Percentiles rank a stretch among this genome's conserved stretches.
These are phyloP conservation scores for Phaseolus coccineus DNA, from an alignment of 331 rosid genomes.

Conservation along the genomic window DNA sequence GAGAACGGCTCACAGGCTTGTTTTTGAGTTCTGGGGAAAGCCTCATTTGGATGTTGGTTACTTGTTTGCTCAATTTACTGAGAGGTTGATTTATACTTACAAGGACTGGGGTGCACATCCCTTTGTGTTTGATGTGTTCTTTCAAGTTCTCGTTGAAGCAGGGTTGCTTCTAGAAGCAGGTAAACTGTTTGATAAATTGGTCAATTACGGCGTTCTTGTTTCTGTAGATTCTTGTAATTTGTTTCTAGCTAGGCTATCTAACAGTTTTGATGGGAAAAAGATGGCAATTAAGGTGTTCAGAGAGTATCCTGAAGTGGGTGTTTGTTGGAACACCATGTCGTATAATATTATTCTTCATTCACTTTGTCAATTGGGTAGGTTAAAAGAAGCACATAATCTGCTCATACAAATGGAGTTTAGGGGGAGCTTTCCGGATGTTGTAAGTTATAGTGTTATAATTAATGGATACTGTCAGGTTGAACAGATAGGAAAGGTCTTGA, in stretches of 20 bases:
- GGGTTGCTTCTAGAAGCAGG: constrained; percentile 70
- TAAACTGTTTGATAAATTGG: constrained; percentile 63
- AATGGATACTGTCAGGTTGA: constrained; percentile 70
- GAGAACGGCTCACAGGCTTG: constrained; percentile 59
- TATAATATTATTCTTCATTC: constrained; percentile 74
- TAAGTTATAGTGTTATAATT: constrained; percentile 80
- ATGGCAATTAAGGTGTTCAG: constrained; percentile 60
- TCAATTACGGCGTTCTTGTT: constrained; percentile 68
- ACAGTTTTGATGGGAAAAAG: constrained; percentile 55
- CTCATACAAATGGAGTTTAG: constrained; percentile 76
- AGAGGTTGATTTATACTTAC: constrained; percentile 80
- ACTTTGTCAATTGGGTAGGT: constrained; percentile 69
- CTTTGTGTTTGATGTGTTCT: constrained; percentile 73
- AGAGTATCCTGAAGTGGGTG: constrained; percentile 66
- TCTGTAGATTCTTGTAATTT: constrained; percentile 85
- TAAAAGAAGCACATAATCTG: constrained; percentile 79
- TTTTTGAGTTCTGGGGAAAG: constrained; percentile 74
- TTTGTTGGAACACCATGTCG: constrained; percentile 75
- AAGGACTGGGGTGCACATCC: constrained; percentile 91
- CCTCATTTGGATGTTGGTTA: constrained; percentile 54
- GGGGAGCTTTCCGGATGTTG: constrained; percentile 75
- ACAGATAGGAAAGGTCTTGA: constrained; percentile 66
- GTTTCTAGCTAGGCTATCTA: constrained; percentile 63
- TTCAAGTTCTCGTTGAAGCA: constrained; percentile 77
- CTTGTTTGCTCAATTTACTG: constrained; percentile 57